Percentiles rank a stretch among this genome's conserved stretches.
Evolutionary conservation across 2,329 filamentous ascomycete genomes (phyloP).

Genomic region (Fusarium sp.): DNA sequence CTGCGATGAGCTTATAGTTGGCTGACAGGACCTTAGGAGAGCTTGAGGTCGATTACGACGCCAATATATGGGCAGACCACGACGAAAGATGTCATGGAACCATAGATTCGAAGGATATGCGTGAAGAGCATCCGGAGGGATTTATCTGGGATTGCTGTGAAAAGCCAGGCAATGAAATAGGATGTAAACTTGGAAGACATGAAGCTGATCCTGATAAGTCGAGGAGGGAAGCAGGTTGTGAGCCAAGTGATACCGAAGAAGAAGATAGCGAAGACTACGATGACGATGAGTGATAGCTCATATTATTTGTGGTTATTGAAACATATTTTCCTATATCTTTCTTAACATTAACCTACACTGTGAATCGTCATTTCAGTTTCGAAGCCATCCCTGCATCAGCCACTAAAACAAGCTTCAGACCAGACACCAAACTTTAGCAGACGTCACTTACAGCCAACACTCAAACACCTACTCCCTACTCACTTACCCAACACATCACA

Average conservation of each 20-base stretch:
- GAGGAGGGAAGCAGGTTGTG: constrained; percentile 4
- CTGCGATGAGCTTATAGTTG: not conserved
- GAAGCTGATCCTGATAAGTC: constrained; percentile 27
- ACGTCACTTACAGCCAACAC: not conserved
- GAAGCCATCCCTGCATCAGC: not conserved
- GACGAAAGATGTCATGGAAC: constrained; percentile 24
- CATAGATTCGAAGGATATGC: constrained; percentile 30
- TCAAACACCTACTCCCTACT: no score
- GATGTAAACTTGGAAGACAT: constrained; percentile 33
- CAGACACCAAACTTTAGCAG: not conserved
- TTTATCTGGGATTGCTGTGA: constrained; percentile 46
- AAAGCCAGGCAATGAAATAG: not conserved
- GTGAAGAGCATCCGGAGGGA: constrained; percentile 24
- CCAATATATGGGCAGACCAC: constrained; percentile 27
- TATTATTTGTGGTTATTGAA: no score
- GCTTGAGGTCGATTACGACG: constrained; percentile 28
- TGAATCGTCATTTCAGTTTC: not conserved
- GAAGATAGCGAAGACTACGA: not conserved
- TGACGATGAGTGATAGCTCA: not conserved
- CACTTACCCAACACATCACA: not conserved
- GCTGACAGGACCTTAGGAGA: constrained; percentile 19
- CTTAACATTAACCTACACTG: not conserved
- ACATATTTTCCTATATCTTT: no score
- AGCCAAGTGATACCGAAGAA: not conserved
- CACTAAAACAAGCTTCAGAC: not conserved